A percentile compares a stretch with the other conserved stretches of the same genome.
Evolutionary conservation across 2,329 filamentous ascomycete genomes (phyloP).

Genomic region (Cylindrodendrum hubeiense): DNA sequence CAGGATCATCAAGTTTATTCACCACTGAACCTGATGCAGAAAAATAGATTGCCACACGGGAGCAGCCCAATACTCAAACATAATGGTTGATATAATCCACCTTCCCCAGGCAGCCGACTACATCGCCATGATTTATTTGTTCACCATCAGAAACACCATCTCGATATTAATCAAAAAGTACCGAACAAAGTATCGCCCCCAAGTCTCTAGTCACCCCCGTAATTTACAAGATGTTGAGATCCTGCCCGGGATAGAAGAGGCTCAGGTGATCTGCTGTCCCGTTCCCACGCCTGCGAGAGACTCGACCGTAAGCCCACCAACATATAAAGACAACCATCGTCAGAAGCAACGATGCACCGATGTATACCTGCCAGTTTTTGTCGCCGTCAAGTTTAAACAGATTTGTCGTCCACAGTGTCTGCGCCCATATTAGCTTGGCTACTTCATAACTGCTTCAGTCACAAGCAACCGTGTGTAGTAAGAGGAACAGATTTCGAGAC

Average conservation of each 20-base stretch:
- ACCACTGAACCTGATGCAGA: too few species aligned
- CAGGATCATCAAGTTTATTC: too few species aligned
- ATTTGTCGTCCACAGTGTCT: slow-evolving; percentile 8
- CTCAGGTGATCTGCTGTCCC: not conserved
- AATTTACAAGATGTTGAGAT: not conserved
- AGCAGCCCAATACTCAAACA: too few species aligned
- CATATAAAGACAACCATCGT: not conserved
- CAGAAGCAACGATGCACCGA: not conserved
- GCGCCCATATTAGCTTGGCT: not conserved
- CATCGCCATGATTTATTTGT: too few species aligned
- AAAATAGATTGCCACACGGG: too few species aligned
- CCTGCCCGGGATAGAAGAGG: not conserved
- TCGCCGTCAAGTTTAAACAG: slow-evolving; percentile 2
- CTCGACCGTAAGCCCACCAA: not conserved
- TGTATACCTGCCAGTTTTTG: slow-evolving; percentile 4
- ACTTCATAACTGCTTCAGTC: not conserved
- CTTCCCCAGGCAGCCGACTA: too few species aligned
- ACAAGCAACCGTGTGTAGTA: not conserved
- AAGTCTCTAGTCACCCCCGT: not conserved
- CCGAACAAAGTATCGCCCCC: not conserved
- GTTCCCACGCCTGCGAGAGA: not conserved
- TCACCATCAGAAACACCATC: too few species aligned
- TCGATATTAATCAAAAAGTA: too few species aligned
- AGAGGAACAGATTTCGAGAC: not conserved
- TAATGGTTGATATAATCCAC: too few species aligned